A percentile compares a stretch with the other conserved stretches of the same genome.
These are phyloP conservation scores for Cytospora schulzeri DNA, from an alignment of 2,329 filamentous ascomycete species.

Conservation along the genomic window DNA sequence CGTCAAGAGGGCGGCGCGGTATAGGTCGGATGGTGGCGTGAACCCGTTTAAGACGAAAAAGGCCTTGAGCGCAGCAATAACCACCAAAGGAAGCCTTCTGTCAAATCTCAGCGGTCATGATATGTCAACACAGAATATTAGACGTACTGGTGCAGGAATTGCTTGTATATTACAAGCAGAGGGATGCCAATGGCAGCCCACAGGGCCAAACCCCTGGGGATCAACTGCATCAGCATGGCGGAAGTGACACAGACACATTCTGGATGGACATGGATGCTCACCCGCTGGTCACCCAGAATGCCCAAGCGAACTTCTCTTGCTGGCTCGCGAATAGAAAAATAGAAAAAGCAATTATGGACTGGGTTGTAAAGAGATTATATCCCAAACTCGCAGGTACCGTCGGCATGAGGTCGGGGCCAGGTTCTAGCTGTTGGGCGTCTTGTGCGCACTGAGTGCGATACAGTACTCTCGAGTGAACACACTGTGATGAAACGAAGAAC, in stretches of 20 bases:
- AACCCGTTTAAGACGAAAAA: neutral
- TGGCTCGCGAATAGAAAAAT: constrained; percentile 3
- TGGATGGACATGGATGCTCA: neutral
- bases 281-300: constrained; percentile 1
- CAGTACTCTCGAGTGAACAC: neutral
- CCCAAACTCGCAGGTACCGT: neutral
- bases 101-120: neutral
- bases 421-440: neutral
- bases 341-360: neutral
- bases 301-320: neutral
- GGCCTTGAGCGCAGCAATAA: neutral
- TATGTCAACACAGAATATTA: too few relatives aligned
- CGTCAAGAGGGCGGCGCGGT: neutral
- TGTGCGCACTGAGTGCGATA: too few relatives aligned
- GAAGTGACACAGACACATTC: neutral
- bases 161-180: neutral
- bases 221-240: neutral
- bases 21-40: constrained; percentile 1
- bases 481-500: neutral
- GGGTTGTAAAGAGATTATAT: neutral
- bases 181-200: neutral
- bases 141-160: neutral
- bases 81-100: neutral
- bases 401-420: neutral
- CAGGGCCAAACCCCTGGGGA: neutral